These are phyloP conservation scores for Pouteria glomerata DNA, from an alignment of 148 eudicot genomes.

Conservation along the genomic window DNA sequence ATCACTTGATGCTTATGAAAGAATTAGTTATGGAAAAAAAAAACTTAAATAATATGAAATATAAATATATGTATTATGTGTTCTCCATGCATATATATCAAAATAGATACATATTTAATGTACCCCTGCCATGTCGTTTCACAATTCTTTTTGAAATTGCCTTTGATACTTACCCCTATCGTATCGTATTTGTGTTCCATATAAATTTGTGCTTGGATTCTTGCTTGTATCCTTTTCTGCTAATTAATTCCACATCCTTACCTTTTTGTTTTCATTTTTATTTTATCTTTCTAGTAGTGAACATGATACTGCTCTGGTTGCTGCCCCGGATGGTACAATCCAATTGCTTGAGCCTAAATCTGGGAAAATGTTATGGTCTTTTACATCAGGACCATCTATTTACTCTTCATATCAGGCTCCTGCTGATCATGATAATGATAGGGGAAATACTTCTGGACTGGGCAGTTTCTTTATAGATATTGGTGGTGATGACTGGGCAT, in stretches of 20 bases:
- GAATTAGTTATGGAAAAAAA: too few relatives aligned
- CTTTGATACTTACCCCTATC: too few relatives aligned
- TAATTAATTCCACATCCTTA: neutral
- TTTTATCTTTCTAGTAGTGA: constrained; percentile 28
- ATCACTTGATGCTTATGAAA: too few relatives aligned
- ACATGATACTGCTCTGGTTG: constrained; percentile 57
- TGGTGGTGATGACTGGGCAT: constrained; percentile 84
- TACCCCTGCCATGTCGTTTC: too few relatives aligned
- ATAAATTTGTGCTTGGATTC: too few relatives aligned
- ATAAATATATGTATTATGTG: too few relatives aligned
- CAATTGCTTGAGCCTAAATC: constrained; percentile 59
- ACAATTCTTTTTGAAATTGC: too few relatives aligned
- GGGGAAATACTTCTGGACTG: constrained; percentile 31
- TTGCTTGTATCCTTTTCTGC: neutral
- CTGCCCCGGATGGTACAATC: constrained; percentile 80
- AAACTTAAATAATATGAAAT: too few relatives aligned
- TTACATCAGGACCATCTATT: constrained; percentile 70
- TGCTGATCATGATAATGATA: constrained; percentile 30
- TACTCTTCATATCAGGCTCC: constrained; percentile 73
- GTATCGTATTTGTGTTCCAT: too few relatives aligned
- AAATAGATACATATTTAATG: too few relatives aligned
- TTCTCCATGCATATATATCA: too few relatives aligned
- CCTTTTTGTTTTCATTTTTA: neutral
- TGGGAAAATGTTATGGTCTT: constrained; percentile 74
- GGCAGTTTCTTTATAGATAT: constrained; percentile 58